A percentile compares a stretch with the other conserved stretches of the same genome.
phyloP scores from a whole-genome alignment of 2,329 filamentous ascomycete species.

The Cladosporium cucumerinum region DNA sequence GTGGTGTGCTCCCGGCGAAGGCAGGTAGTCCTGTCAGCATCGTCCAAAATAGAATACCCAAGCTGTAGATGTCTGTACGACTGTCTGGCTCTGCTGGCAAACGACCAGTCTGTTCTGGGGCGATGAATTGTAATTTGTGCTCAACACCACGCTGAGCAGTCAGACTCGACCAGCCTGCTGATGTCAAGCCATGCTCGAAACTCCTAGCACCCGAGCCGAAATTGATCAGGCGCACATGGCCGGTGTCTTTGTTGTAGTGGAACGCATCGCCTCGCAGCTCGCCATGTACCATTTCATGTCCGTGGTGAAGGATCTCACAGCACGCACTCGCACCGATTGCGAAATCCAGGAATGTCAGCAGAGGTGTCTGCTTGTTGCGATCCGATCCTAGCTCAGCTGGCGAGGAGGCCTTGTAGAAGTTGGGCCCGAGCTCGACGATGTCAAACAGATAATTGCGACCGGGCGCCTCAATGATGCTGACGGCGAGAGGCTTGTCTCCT shows the following conservation, averaged over 20 bases:
- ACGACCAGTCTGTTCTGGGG: conserved; percentile 89
- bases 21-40: conserved; percentile 75
- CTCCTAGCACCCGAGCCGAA: conserved; percentile 83
- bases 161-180: conserved; percentile 79
- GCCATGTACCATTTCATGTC: conserved; percentile 80
- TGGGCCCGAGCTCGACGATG: conserved; percentile 72
- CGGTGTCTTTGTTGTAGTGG: conserved; percentile 71
- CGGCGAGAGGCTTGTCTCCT: conserved; percentile 68
- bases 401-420: conserved; percentile 38
- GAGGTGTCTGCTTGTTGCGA: conserved; percentile 22
- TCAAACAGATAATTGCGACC: conserved; percentile 70
- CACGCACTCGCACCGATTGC: conserved; percentile 85
- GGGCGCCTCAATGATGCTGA: conserved; percentile 76
- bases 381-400: conserved; percentile 20
- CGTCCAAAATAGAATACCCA: conserved; percentile 86
- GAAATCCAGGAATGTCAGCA: conserved; percentile 81
- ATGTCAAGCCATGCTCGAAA: conserved; percentile 83
- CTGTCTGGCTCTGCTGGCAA: conserved; percentile 90
- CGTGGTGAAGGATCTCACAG: conserved; percentile 86
- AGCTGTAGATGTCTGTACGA: conserved; percentile 87
- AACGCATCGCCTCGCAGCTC: conserved; percentile 90
- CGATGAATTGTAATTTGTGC: conserved; percentile 87
- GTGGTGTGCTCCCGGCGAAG: conserved; percentile 73
- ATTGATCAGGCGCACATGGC: conserved; percentile 73
- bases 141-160: conserved; percentile 82